Evolutionary conservation across 306 rosid genomes (phyloP), one percentile per base, ranked within the genome.

Genomic region (Mimosa bimucronata): DNA sequence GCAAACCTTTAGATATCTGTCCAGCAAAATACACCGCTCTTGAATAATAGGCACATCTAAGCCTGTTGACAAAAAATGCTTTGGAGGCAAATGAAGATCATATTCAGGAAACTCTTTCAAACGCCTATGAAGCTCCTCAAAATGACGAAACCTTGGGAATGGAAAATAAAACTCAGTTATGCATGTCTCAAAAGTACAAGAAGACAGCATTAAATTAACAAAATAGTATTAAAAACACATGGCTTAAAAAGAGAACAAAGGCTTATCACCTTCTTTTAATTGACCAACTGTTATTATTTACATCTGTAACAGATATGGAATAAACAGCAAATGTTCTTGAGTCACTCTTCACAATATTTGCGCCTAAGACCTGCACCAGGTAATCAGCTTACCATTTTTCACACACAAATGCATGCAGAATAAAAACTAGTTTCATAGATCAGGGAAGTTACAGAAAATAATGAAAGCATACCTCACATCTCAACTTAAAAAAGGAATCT

Each of bases 121-220:
- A 66, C 94, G 97, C 71, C 97, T 89, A 85, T 93, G 99, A 74
- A 96, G 90, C 90, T 96, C 99, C 91, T 96, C 99, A 88, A 96
- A 96, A 88, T 96, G 99, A 57, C 99, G 92, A 88, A 96, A 96
- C 91, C 99, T 96, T 62, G 26, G 65, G 75, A 25, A 70, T 16
- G 67, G 34, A 64, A 50, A 46, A 77, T 12, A 69, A 29, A 41
- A 2, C 62, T 40, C 64, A 76, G 83, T 73, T 18, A 18, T 37
- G 71, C 67, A 69, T 77, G 80, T 75, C 61, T 34, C 52, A 34
- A 55, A 37, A 64, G 67, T 29, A 38, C 67, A 21, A 29, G 53
- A 81, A 64, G 75, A 78, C 57, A 61, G 30, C 46, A 72, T 46
- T 50, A 38, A 38, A 79, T 64, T 29, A 30, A 71, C 28, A 83